Evolutionary conservation across 345 rosid species (phyloP).

Genomic region (Physaria fendleri): DNA sequence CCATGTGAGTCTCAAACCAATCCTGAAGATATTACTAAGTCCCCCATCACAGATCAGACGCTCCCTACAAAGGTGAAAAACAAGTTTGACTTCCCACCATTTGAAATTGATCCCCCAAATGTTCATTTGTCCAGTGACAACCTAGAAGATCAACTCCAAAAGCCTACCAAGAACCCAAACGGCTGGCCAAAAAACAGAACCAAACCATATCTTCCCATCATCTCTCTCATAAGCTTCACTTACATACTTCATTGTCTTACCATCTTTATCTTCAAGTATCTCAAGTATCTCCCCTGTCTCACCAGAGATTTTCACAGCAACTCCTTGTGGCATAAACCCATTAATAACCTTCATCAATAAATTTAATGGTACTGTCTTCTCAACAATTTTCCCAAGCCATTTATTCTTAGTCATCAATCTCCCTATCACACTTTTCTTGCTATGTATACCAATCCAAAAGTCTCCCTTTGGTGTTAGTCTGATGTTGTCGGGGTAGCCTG

Average conservation of each 20-base stretch:
- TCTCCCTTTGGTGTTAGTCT: conserved; percentile 7
- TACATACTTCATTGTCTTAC: conserved; percentile 39
- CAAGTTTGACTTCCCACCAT: too few species aligned
- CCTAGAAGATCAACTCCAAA: too few species aligned
- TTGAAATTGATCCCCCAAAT: too few species aligned
- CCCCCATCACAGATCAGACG: too few species aligned
- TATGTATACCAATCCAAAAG: conserved; percentile 16
- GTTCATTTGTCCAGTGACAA: too few species aligned
- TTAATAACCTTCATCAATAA: not conserved
- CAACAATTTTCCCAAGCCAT: conserved; percentile 31
- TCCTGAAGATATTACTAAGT: too few species aligned
- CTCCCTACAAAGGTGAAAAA: too few species aligned
- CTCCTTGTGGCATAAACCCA: conserved; percentile 6
- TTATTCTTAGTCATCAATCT: conserved; percentile 22
- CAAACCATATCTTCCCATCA: conserved; percentile 48
- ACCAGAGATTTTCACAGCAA: conserved; percentile 38
- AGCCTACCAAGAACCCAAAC: not conserved
- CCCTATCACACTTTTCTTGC: not conserved
- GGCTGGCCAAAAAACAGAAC: conserved; percentile 22
- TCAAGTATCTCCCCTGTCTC: conserved; percentile 45
- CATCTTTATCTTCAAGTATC: conserved; percentile 30
- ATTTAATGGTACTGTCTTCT: not conserved
- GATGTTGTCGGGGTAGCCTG: conserved; percentile 21
- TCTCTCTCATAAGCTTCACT: conserved; percentile 62
- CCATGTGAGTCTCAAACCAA: too few species aligned